Evolutionary conservation across 768 basidiomycete species (phyloP).

Genomic region (Rhodotorula paludigena): DNA sequence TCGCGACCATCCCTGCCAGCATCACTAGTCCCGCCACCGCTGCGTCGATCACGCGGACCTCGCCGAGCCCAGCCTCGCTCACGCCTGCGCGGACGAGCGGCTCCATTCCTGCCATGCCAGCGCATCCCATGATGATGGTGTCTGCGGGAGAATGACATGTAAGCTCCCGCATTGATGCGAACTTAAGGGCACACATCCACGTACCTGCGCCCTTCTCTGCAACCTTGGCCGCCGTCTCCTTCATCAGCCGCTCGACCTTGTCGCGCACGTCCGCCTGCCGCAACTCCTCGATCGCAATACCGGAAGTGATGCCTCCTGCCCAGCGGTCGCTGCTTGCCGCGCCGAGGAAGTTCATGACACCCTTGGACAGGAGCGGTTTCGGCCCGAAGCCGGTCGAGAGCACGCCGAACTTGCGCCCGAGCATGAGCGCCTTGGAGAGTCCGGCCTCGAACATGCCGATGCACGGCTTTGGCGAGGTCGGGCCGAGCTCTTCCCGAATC

Average conservation of each 20-base stretch:
- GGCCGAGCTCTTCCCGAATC: conserved; percentile 40
- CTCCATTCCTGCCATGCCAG: conserved; percentile 38
- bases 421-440: conserved; percentile 26
- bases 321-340: conserved; percentile 26
- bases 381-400: conserved; percentile 31
- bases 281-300: conserved; percentile 33
- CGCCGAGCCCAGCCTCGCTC: conserved; percentile 24
- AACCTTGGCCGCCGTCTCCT: conserved; percentile 24
- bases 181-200: too few relatives aligned
- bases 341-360: conserved; percentile 36
- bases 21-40: conserved; percentile 24
- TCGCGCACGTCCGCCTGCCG: conserved; percentile 2
- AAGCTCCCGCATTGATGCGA: too few relatives aligned
- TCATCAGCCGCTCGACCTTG: conserved; percentile 31
- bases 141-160: too few relatives aligned
- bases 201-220: conserved; percentile 24
- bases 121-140: conserved; percentile 37
- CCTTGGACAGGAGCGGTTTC: conserved; percentile 36
- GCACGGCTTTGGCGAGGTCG: conserved; percentile 22
- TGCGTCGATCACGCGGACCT: conserved; percentile 35
- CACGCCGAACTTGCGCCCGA: conserved; percentile 31
- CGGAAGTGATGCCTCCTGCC: conserved; percentile 30
- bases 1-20: conserved; percentile 28
- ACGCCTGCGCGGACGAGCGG: conserved; percentile 22
- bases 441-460: conserved; percentile 41